These are phyloP conservation scores for Chlorella sp. DNA, from an alignment of 139 green algal species.

Conservation along the genomic window DNA sequence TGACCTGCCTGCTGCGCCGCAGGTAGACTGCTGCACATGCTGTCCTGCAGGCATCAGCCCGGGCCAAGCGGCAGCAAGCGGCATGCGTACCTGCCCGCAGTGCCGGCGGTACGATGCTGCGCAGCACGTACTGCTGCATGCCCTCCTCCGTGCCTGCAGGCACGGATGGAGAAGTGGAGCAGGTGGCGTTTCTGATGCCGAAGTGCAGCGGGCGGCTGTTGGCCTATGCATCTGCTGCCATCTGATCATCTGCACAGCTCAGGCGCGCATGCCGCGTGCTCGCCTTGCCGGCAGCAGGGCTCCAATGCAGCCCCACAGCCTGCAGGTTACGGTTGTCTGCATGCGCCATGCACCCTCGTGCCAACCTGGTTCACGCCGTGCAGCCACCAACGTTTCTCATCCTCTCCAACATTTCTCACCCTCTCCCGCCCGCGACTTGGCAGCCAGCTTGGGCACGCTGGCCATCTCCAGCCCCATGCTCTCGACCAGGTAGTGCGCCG, in stretches of 20 bases:
- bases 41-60: not conserved
- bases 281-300: too few relatives aligned
- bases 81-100: conserved; percentile 6
- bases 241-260: not conserved
- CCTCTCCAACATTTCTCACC: not conserved
- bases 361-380: too few relatives aligned
- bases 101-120: conserved; percentile 26
- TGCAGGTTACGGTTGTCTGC: too few relatives aligned
- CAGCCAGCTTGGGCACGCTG: conserved; percentile 15
- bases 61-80: not conserved
- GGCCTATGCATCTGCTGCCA: not conserved
- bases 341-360: too few relatives aligned
- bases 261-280: not conserved
- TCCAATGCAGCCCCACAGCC: too few relatives aligned
- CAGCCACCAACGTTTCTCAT: too few relatives aligned
- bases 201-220: too few relatives aligned
- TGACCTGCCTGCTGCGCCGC: too few relatives aligned
- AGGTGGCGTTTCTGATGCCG: not conserved
- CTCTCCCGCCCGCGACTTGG: not conserved
- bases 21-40: too few relatives aligned
- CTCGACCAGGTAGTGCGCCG: conserved; percentile 20
- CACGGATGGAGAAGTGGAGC: not conserved
- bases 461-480: conserved; percentile 42
- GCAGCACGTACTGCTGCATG: conserved; percentile 42
- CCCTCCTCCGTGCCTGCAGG: conserved; percentile 20